Evolutionary conservation across 2,329 filamentous ascomycete genomes (phyloP).

Genomic region (Aspergillus uvarum): DNA sequence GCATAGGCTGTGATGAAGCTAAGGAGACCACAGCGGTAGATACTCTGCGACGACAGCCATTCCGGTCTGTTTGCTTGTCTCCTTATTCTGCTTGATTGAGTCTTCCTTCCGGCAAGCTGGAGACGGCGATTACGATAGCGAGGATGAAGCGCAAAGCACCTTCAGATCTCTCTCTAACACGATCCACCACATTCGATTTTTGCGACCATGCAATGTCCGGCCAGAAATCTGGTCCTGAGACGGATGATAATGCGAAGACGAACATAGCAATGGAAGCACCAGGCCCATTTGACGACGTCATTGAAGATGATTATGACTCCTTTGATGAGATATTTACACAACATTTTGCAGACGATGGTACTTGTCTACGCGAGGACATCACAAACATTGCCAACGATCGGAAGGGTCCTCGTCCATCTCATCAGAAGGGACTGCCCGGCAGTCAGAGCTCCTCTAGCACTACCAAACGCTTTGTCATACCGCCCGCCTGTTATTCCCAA

Average conservation of each 20-base stretch:
- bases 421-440: conserved; percentile 11
- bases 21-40: too few relatives aligned
- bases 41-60: background rate
- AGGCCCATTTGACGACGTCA: conserved; percentile 31
- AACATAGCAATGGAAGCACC: background rate
- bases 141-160: conserved; percentile 5
- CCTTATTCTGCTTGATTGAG: too few relatives aligned
- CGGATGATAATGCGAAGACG: conserved; percentile 24
- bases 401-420: conserved; percentile 8
- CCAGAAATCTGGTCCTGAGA: conserved; percentile 36
- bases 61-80: background rate
- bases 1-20: too few relatives aligned
- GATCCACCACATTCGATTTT: conserved; percentile 41
- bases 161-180: background rate
- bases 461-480: conserved; percentile 32
- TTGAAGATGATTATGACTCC: conserved; percentile 44
- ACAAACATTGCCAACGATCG: conserved; percentile 9
- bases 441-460: conserved; percentile 15
- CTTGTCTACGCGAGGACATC: conserved; percentile 1
- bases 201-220: conserved; percentile 41
- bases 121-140: background rate
- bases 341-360: conserved; percentile 28
- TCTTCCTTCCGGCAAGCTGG: background rate
- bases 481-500: background rate
- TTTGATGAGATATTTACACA: conserved; percentile 39